A percentile compares a stretch with the other conserved stretches of the same genome.
These are phyloP conservation scores for Scolecobasidium constrictum DNA, from an alignment of 2,329 filamentous ascomycete genomes.

Conservation along the genomic window DNA sequence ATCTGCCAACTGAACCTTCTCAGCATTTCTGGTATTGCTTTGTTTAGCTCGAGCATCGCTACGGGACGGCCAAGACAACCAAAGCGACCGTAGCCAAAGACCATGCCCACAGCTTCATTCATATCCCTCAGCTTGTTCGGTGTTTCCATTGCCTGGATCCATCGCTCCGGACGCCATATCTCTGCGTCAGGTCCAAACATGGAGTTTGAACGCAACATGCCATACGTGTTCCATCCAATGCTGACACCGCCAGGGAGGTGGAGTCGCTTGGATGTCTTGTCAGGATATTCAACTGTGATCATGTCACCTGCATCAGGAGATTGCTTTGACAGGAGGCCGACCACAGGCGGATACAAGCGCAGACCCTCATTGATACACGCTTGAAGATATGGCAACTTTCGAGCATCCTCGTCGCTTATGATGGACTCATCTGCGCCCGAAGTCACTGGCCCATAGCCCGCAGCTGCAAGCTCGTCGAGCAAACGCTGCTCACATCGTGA, in stretches of 20 bases:
- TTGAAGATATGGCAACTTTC: constrained; percentile 32
- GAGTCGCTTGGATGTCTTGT: no score
- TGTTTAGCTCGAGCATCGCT: constrained; percentile 27
- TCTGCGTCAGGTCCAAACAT: constrained; percentile 26
- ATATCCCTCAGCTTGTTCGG: constrained; percentile 26
- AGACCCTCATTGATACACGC: constrained; percentile 38
- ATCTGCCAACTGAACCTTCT: constrained; percentile 10
- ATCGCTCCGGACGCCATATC: constrained; percentile 39
- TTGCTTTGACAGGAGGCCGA: constrained; percentile 21
- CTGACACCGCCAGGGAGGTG: constrained; percentile 22
- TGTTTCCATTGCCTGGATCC: constrained; percentile 31
- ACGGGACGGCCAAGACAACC: constrained; percentile 23
- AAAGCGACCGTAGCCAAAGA: constrained; percentile 27
- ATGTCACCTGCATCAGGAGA: constrained; percentile 22
- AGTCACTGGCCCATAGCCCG: no score
- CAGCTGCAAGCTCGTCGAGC: constrained; percentile 36
- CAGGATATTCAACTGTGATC: constrained; percentile 16
- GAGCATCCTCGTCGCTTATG: constrained; percentile 37
- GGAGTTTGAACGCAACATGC: constrained; percentile 1
- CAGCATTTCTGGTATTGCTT: constrained; percentile 31
- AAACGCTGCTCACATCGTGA: constrained; percentile 37
- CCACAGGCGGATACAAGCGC: constrained; percentile 32
- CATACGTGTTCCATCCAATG: constrained; percentile 13
- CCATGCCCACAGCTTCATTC: constrained; percentile 22
- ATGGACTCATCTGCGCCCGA: constrained; percentile 27